These are phyloP conservation scores for Fonsecaea pugnacius DNA, from an alignment of 2,329 filamentous ascomycete species.

Conservation along the genomic window DNA sequence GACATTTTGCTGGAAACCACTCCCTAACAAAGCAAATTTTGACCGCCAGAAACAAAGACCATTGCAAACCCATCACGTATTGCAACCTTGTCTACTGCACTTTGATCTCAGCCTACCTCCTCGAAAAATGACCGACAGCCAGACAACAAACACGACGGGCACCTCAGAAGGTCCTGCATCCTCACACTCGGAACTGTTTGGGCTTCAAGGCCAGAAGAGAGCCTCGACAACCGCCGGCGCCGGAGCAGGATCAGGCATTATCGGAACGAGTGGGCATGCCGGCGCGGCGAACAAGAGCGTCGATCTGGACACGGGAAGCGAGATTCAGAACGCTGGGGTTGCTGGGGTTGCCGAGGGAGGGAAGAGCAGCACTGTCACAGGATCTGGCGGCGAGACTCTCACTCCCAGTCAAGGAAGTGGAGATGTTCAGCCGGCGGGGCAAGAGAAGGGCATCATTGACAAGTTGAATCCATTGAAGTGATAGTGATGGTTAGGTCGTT, in stretches of 20 bases:
- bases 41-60: not conserved
- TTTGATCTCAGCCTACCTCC: not conserved
- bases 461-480: slow-evolving; percentile 27
- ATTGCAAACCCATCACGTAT: not conserved
- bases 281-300: slow-evolving; percentile 17
- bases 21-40: not conserved
- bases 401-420: slow-evolving; percentile 31
- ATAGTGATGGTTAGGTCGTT: not conserved
- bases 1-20: not conserved
- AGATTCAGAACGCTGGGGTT: slow-evolving; percentile 11
- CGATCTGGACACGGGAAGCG: slow-evolving; percentile 1
- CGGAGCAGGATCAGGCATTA: slow-evolving; percentile 32
- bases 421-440: slow-evolving; percentile 17
- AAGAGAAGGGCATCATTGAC: slow-evolving; percentile 18
- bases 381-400: slow-evolving; percentile 28
- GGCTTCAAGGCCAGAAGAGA: slow-evolving; percentile 31
- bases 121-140: slow-evolving; percentile 10
- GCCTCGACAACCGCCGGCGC: slow-evolving; percentile 30
- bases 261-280: slow-evolving; percentile 33
- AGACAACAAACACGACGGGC: not conserved
- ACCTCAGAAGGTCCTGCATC: slow-evolving; percentile 11
- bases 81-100: not conserved
- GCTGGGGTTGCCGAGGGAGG: slow-evolving; percentile 28
- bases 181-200: slow-evolving; percentile 35
- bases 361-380: slow-evolving; percentile 18